Base-by-base conservation (phyloP, 108 stramenopile genomes). In the Skeletonema potamos region DNA sequence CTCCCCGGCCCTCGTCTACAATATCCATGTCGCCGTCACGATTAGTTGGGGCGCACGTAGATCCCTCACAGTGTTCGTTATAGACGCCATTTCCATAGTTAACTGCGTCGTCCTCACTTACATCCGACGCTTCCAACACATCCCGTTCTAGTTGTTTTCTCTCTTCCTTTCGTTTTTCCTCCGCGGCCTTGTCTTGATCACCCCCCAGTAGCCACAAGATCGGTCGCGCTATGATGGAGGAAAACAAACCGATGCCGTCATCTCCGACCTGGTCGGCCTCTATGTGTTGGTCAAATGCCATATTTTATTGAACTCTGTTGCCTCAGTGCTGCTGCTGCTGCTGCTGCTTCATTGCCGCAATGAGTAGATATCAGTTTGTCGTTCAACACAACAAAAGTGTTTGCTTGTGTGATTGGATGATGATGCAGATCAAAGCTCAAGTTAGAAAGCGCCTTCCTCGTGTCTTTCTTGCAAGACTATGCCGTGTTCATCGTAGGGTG, bases 251-350 rank as follows among this genome's bases (percentile, higher is more conserved):
- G 30, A 85, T 70, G 60, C 87, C 84, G 56, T 82, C 89, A 22
- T 22, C 48, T 20, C 48, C 48, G 34, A 88, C 85, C 4, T 64
- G 55, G 44, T 93, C 92, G 0, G 90, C 86, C 73, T 91, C 88
- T 18, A 93, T 68, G 27, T 68, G 86, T 59, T 79, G 87, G 27
- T 93, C 88, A 74, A 93, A 93, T 24, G 92, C 92, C 92, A 93
- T 93, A 15, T 36, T 81, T 41, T 41, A 41, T 41, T 41, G n/a
- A 41, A 13, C 39, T 2, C 39, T n/a, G 15, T n/a, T 41, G 39
- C 15, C n/a, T 41, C 39, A 0, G 15, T 41, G 39, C 3, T n/a
- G 10, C 0, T 41, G 39, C 39, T 41, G 3, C 39, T n/a, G n/a
- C n/a, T n/a, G n/a, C n/a, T n/a, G n/a, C n/a, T n/a, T n/a, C n/a